phyloP scores from a whole-genome alignment of 306 rosid genomes.

The Macrotyloma uniflorum region DNA sequence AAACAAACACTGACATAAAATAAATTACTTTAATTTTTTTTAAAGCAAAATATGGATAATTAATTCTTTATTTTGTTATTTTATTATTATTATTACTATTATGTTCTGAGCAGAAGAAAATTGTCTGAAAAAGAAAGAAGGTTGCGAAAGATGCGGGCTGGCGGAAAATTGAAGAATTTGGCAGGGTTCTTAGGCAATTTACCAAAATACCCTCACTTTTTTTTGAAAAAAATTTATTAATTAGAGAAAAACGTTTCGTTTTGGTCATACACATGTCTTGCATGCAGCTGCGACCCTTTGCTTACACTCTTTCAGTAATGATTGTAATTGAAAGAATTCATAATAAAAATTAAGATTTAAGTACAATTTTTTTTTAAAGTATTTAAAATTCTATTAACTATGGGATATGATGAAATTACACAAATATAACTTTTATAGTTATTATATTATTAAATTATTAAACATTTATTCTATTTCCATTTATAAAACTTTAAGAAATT shows the following conservation, averaged over 20 bases:
- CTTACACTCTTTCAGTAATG: neutral
- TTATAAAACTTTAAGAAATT: too few species aligned
- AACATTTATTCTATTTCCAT: too few species aligned
- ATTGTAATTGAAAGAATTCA: too few species aligned
- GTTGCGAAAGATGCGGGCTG: conserved; percentile 79
- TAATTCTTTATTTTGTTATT: neutral
- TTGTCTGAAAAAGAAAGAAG: conserved; percentile 56
- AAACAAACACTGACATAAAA: neutral
- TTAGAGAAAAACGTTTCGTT: neutral
- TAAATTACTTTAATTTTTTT: neutral
- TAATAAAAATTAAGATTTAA: too few species aligned
- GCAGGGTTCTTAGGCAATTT: conserved; percentile 31
- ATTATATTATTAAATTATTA: too few species aligned
- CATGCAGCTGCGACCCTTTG: neutral
- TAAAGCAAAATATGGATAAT: neutral
- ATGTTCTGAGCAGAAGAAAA: conserved; percentile 41
- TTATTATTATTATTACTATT: neutral
- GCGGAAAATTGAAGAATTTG: conserved; percentile 47
- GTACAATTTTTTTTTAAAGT: too few species aligned
- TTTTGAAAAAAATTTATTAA: neutral
- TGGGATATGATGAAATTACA: too few species aligned
- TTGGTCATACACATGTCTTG: conserved; percentile 7
- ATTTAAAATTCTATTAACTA: too few species aligned
- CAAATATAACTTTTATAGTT: too few species aligned
- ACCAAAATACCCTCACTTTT: conserved; percentile 33